These are phyloP conservation scores for Nothophytophthora sp. DNA, from an alignment of 352 stramenopile genomes.

Conservation along the genomic window DNA sequence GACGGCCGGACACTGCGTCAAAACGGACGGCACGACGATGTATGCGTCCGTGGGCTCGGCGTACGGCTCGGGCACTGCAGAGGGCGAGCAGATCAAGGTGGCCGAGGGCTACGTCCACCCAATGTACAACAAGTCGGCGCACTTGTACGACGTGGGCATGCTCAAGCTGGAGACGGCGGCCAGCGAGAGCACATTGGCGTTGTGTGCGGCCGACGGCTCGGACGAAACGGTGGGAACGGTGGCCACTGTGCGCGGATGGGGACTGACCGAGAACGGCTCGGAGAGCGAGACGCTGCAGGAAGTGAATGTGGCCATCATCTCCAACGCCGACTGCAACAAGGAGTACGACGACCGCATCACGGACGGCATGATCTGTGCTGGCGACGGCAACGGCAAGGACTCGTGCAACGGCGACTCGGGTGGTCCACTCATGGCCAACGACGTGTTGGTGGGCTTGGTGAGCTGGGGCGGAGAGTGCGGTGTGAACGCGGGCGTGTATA, in stretches of 20 bases:
- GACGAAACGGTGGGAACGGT: constrained; percentile 48
- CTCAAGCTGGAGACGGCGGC: constrained; percentile 37
- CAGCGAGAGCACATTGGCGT: constrained; percentile 14
- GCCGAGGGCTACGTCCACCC: constrained; percentile 27
- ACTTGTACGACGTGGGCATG: constrained; percentile 33
- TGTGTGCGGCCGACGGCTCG: constrained; percentile 40
- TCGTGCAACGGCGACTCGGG: constrained; percentile 55
- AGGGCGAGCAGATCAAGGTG: constrained; percentile 36
- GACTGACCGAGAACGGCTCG: constrained; percentile 26
- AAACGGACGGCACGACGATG: constrained; percentile 18
- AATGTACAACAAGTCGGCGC: constrained; percentile 30
- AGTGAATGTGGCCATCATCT: constrained; percentile 40
- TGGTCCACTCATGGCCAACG: constrained; percentile 32
- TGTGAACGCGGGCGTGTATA: constrained; percentile 45
- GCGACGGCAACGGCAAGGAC: constrained; percentile 34
- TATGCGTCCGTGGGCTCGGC: constrained; percentile 33
- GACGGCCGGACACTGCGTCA: constrained; percentile 52
- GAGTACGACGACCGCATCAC: constrained; percentile 38
- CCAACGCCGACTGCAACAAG: constrained; percentile 38
- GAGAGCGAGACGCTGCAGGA: constrained; percentile 25
- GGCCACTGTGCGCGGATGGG: constrained; percentile 43
- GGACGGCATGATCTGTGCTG: constrained; percentile 63
- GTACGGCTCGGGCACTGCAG: constrained; percentile 13
- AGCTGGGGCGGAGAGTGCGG: constrained; percentile 46
- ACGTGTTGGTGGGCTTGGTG: constrained; percentile 41